Evolutionary conservation across 768 basidiomycete genomes (phyloP), one percentile per base, ranked within the genome.

Genomic region (Dendrothele bispora): DNA sequence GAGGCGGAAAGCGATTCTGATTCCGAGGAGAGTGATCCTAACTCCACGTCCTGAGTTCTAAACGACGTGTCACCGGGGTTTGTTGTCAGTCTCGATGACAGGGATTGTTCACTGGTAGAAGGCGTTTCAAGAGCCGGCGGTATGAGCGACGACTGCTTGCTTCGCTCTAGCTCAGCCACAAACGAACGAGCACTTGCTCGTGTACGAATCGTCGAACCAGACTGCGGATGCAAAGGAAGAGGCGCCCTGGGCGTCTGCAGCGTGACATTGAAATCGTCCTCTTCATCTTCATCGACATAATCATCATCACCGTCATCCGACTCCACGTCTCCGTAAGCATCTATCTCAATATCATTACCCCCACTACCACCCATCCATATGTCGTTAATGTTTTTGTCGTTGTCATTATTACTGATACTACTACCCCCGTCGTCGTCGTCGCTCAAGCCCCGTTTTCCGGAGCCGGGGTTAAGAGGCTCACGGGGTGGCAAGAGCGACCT

Each of bases 181-280:
- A 47, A 28, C 26, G 46, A 47, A 18, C 46, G 22, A 11, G 46
- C 46, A 38, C 46, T 47, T 6, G 46, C 46, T 27, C 46, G 46
- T n/a, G 37, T 8, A 12, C 46, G 46, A 8, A 47, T 47, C n/a
- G 46, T 47, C 28, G 46, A 47, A 39, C 37, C 25, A 39, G 46
- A 38, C 11, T 36, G 39, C 3, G 46, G 46, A 15, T 29, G 22
- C 8, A 47, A 39, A 11, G 46, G 37, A 32, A 61, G 53, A 34
- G 63, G 54, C 34, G 64, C 67, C 49, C 73, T 62, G 8, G 87
- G 87, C 3, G 87, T 88, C 48, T 75, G 79, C 50, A 88, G 68
- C 1, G 87, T 88, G 26, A 79, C 69, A 45, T 88, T 73, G 55
- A 86, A 85, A 37, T 78, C 77, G 51, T 84, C 82, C 49, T 86